Base-by-base conservation (phyloP, 208 protist species). In the Trypanosoma cruzi region DNA sequence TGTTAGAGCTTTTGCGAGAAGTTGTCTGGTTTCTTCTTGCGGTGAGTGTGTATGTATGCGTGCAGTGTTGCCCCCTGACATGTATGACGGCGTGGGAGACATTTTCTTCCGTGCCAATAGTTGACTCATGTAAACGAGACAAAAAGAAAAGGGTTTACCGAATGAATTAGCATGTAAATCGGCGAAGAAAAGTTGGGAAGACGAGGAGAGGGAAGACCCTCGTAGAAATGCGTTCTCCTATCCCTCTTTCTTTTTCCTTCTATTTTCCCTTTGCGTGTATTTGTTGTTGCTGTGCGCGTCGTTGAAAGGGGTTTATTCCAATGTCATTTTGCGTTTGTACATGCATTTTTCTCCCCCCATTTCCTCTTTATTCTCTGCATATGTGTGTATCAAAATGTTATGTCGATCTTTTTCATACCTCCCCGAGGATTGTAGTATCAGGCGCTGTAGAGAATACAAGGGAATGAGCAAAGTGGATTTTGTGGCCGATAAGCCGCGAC, bases 1-100 rank as follows among this genome's bases (percentile, higher is more conserved):
- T 54, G 92, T 63, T 95, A 70, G 76, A 46, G 10, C 20, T 5
- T 73, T 44, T 65, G 26, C n/a, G n/a, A n/a, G n/a, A n/a, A n/a
- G n/a, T n/a, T n/a, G n/a, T n/a, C n/a, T n/a, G n/a, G n/a, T n/a
- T n/a, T n/a, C n/a, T n/a, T 64, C 28, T 44, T 1, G 10, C 7
- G 10, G 4, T 44, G 4, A 13, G 62, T 50, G 49, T 56, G 34
- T 57, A 34, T 70, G 14, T 56, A 36, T 34, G 28, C 58, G 0
- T 57, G 32, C 14, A 8, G 11, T 14, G 13, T 65, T 64, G 4
- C 29, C 26, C n/a, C n/a, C 2, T 26, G n/a, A 28, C 14, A 64
- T 64, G 59, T 54, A 64, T 64, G 42, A 22, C 24, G 28, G 37
- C 29, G 31, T 55, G 40, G 48, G 40, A 56, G 29, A 26, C 37